Percentiles rank a stretch among this genome's conserved stretches.
phyloP scores from a whole-genome alignment of 352 stramenopile species.

The Elongisporangium senticosum region DNA sequence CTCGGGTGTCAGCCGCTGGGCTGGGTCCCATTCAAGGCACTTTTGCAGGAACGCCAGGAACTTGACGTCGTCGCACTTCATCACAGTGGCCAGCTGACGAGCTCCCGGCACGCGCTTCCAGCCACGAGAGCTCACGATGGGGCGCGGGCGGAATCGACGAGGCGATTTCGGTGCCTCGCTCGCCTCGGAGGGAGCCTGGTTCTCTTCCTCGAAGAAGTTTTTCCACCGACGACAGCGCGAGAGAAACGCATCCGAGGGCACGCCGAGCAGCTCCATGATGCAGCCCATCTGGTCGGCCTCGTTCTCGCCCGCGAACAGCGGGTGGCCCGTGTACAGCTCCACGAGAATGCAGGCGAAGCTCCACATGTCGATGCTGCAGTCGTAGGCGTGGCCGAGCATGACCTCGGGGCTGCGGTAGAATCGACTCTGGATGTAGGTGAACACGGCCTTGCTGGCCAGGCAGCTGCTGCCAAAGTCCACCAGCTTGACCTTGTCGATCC shows the following conservation, averaged over 20 bases:
- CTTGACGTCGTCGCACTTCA: slow-evolving; percentile 40
- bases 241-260: slow-evolving; percentile 40
- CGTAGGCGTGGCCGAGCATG: slow-evolving; percentile 90
- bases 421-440: slow-evolving; percentile 97
- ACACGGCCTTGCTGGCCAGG: slow-evolving; percentile 78
- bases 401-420: slow-evolving; percentile 98
- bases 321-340: slow-evolving; percentile 75
- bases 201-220: slow-evolving; percentile 62
- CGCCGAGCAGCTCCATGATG: slow-evolving; percentile 77
- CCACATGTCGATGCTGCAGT: slow-evolving; percentile 85
- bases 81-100: slow-evolving; percentile 23
- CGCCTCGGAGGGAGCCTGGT: background rate
- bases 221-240: slow-evolving; percentile 43
- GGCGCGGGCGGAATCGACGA: slow-evolving; percentile 27
- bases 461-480: slow-evolving; percentile 99
- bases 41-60: slow-evolving; percentile 60
- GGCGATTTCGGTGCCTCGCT: background rate
- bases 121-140: slow-evolving; percentile 60
- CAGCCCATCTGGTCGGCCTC: slow-evolving; percentile 81
- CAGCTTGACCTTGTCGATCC: slow-evolving; percentile 48
- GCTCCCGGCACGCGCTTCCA: slow-evolving; percentile 35
- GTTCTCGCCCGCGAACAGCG: slow-evolving; percentile 83
- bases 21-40: slow-evolving; percentile 67
- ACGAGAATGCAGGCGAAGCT: slow-evolving; percentile 84
- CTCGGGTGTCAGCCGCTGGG: slow-evolving; percentile 46